Base-by-base conservation (phyloP, 1,284 basidiomycete species). In the Microbotryum lychnidis-dioicae region DNA sequence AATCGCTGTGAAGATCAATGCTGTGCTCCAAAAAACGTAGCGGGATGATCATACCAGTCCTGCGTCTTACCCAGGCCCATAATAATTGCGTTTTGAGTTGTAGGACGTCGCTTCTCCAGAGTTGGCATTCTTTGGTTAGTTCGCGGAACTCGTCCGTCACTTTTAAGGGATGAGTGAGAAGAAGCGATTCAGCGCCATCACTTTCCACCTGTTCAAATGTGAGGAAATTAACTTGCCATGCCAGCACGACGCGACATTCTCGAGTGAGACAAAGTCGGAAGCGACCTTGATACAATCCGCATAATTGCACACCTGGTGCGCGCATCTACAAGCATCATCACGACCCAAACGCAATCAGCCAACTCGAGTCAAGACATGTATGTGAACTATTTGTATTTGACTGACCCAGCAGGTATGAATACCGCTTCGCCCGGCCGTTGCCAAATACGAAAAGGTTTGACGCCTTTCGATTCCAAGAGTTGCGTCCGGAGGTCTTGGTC, bases 401-500 rank as follows among this genome's bases (percentile, higher is more conserved):
- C 96, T 91, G 90, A 96, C 42, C 93, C 92, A 2, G 92, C 92
- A 4, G 92, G 92, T 68, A 97, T 91, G 74, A 97, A 93, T 14
- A 97, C 85, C 0, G 90, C 92, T 71, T 97, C 87, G n/a, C 91
- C 91, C 1, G 87, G 87, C 67, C 82, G 81, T 75, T 97, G 93
- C 76, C 91, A 91, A 33, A 96, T 81, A 57, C 91, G 78, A 77
- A 85, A 87, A 66, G 87, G 87, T 74, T 78, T 82, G 47, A 97
- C 87, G 4, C 85, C 84, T 63, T 81, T 80, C 67, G 82, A 76
- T 9, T 84, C 81, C 68, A 73, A 87, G 47, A 97, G 77, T 75
- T 87, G 82, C 71, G 80, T 79, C 62, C 89, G 80, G 69, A 89
- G 73, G 8, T 77, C 75, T 33, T 82, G 76, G 73, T 94, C 87